These are phyloP conservation scores for Desmodesmus armatus DNA, from an alignment of 139 green algal species.

Conservation along the genomic window DNA sequence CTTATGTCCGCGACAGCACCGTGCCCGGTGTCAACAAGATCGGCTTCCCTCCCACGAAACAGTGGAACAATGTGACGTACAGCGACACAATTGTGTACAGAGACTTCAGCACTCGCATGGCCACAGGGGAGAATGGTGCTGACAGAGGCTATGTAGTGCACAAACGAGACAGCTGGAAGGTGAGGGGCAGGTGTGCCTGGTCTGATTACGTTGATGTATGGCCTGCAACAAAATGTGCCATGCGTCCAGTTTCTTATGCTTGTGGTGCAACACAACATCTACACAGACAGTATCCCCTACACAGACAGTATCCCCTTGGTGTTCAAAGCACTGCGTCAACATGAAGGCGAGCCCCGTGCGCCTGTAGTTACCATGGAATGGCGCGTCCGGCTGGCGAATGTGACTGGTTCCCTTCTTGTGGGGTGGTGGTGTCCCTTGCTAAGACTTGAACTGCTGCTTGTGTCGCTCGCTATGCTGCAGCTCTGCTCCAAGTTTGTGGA, in stretches of 20 bases:
- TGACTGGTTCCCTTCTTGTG: too few species aligned
- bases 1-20: neutral
- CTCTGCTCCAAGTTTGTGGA: conserved; percentile 13
- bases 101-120: conserved; percentile 40
- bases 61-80: conserved; percentile 10
- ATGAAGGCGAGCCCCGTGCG: too few species aligned
- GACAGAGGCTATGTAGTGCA: conserved; percentile 35
- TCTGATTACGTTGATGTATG: neutral
- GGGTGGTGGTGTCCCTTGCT: neutral
- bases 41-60: neutral
- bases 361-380: too few species aligned
- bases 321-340: too few species aligned
- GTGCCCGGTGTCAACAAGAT: conserved; percentile 29
- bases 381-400: too few species aligned
- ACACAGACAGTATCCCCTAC: neutral
- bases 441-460: neutral
- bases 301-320: neutral
- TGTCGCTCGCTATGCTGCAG: neutral
- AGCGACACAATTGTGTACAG: conserved; percentile 17
- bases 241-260: neutral
- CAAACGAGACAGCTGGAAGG: conserved; percentile 20
- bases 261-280: neutral
- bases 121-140: conserved; percentile 15
- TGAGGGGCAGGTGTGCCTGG: neutral
- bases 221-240: neutral